These are phyloP conservation scores for Thalia dealbata DNA, from an alignment of 176 grass and related monocot species.

Conservation along the genomic window DNA sequence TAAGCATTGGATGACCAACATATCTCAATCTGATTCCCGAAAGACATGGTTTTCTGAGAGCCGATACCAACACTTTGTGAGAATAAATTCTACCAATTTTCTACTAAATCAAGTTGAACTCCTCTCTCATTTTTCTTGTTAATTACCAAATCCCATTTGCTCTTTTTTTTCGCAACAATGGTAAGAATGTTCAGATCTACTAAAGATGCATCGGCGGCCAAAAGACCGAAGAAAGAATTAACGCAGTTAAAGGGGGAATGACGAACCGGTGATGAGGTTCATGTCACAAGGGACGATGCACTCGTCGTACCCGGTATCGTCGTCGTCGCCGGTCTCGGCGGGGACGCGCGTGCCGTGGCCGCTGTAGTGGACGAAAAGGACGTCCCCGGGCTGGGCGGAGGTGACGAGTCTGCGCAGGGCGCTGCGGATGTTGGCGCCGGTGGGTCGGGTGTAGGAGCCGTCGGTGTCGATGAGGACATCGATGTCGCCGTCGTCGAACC, in stretches of 20 bases:
- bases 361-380: conserved; percentile 92
- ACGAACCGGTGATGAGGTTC: conserved; percentile 71
- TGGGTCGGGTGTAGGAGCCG: conserved; percentile 31
- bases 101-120: not conserved
- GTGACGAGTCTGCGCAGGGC: conserved; percentile 41
- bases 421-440: conserved; percentile 34
- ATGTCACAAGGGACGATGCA: conserved; percentile 84
- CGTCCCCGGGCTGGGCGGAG: conserved; percentile 43
- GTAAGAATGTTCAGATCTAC: no score
- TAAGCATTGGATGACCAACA: no score
- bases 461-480: conserved; percentile 56
- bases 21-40: not conserved
- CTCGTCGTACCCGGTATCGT: conserved; percentile 86
- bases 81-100: not conserved
- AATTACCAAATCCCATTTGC: not conserved
- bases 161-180: no score
- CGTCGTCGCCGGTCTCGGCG: conserved; percentile 77
- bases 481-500: conserved; percentile 40
- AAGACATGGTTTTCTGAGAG: not conserved
- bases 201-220: not conserved
- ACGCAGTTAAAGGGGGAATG: not conserved
- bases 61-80: not conserved
- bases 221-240: not conserved
- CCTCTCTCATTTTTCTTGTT: not conserved
- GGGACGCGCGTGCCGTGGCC: conserved; percentile 64